These are phyloP conservation scores for Dictyostelium capitatum DNA, from an alignment of 78 protist genomes.

Conservation along the genomic window DNA sequence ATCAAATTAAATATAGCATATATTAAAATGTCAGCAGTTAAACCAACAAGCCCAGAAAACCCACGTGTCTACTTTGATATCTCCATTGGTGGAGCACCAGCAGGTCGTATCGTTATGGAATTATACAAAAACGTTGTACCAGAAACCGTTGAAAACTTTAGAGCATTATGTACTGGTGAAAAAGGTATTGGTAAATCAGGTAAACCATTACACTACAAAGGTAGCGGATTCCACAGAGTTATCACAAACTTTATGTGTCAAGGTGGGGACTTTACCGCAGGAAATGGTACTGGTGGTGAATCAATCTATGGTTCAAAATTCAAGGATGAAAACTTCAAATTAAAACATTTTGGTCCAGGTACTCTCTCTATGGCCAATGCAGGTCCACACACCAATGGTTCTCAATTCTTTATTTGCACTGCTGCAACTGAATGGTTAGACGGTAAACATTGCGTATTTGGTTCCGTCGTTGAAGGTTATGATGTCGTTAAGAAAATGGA, in stretches of 20 bases:
- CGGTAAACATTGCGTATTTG: constrained; percentile 93
- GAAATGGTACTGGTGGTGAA: constrained; percentile 98
- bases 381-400: constrained; percentile 90
- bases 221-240: constrained; percentile 93
- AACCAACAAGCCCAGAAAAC: not conserved
- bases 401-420: constrained; percentile 70
- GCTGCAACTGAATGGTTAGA: constrained; percentile 84
- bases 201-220: constrained; percentile 93
- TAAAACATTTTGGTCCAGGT: constrained; percentile 89
- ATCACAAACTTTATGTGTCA: constrained; percentile 88
- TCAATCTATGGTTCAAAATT: constrained; percentile 94
- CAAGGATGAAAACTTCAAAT: constrained; percentile 92
- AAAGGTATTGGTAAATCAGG: constrained; percentile 86
- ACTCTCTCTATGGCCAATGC: constrained; percentile 95
- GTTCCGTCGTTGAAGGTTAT: constrained; percentile 86
- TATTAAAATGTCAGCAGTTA: not conserved
- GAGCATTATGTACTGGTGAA: constrained; percentile 92
- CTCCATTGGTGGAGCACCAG: constrained; percentile 1
- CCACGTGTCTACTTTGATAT: constrained; percentile 51
- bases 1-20: no score
- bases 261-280: constrained; percentile 97
- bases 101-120: constrained; percentile 77
- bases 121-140: constrained; percentile 84
- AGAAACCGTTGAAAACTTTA: constrained; percentile 93
- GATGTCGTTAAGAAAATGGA: constrained; percentile 83